phyloP scores from a whole-genome alignment of 2,329 filamentous ascomycete species.

The Leptographium radiaticola region DNA sequence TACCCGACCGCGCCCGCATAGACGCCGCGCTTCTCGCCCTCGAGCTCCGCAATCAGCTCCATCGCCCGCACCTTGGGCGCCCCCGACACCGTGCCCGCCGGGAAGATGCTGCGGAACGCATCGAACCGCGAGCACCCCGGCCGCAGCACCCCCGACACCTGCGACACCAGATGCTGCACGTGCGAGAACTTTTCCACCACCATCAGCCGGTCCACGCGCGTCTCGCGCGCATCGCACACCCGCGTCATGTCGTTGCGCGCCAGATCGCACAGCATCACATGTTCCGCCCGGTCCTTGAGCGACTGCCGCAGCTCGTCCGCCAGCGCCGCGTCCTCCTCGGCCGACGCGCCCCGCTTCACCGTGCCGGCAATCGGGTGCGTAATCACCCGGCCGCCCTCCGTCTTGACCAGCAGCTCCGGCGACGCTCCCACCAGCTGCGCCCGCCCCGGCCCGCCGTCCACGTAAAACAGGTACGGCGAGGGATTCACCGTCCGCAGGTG shows the following conservation, averaged over 20 bases:
- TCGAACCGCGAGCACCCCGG: conserved; percentile 81
- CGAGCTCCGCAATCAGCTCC: conserved; percentile 91
- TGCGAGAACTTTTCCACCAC: conserved; percentile 90
- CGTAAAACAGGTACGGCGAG: conserved; percentile 92
- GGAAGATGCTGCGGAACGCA: conserved; percentile 92
- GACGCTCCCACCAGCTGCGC: conserved; percentile 95
- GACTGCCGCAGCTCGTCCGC: conserved; percentile 65
- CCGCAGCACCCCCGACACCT: conserved; percentile 84
- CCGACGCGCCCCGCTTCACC: conserved; percentile 69
- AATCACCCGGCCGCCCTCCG: conserved; percentile 68
- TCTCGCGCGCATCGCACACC: conserved; percentile 80
- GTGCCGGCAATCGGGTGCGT: conserved; percentile 97
- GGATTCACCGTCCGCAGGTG: conserved; percentile 95
- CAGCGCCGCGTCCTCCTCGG: conserved; percentile 68
- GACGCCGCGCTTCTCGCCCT: conserved; percentile 84
- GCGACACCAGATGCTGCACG: conserved; percentile 91
- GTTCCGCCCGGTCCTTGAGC: conserved; percentile 84
- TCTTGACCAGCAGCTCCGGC: conserved; percentile 88
- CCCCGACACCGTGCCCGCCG: conserved; percentile 87
- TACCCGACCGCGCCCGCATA: conserved; percentile 96
- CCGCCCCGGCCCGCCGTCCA: conserved; percentile 62
- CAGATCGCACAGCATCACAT: conserved; percentile 96
- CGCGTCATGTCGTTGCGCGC: conserved; percentile 95
- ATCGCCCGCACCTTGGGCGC: conserved; percentile 94
- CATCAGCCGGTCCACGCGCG: conserved; percentile 88